Conservation (phyloP, 78 protist genomes). For the Paulinella micropora region DNA sequence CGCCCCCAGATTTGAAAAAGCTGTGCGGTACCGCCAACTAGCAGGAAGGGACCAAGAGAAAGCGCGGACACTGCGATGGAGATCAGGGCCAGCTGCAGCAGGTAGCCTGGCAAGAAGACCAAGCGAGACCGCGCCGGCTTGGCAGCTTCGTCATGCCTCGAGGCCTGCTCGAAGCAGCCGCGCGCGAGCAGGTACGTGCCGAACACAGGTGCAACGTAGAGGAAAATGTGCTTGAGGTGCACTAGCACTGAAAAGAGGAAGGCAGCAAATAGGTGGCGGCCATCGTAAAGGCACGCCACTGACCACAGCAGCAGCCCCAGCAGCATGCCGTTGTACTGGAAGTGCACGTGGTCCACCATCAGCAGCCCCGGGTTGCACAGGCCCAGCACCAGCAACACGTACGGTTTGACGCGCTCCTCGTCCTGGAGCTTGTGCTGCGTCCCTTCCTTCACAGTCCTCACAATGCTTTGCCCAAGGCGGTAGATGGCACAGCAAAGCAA, state of each 20-base stretch:
- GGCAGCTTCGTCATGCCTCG: not conserved
- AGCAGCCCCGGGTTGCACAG: slow-evolving; percentile 48
- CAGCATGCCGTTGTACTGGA: slow-evolving; percentile 79
- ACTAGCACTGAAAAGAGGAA: slow-evolving; percentile 47
- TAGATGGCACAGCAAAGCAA: no score
- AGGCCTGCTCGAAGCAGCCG: no score
- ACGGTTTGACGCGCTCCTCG: not conserved
- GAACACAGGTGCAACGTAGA: no score
- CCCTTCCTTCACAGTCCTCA: no score
- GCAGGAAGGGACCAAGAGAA: slow-evolving; percentile 25
- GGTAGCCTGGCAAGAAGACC: not conserved
- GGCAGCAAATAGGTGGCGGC: not conserved
- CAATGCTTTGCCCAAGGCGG: no score
- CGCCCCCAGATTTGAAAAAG: slow-evolving; percentile 53
- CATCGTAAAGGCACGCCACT: no score
- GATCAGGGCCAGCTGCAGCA: slow-evolving; percentile 31
- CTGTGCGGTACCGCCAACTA: slow-evolving; percentile 18
- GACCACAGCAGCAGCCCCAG: no score
- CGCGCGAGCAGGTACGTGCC: no score
- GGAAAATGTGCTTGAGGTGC: slow-evolving; percentile 68
- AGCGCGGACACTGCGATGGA: slow-evolving; percentile 33
- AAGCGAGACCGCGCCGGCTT: not conserved
- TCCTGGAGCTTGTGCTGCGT: no score
- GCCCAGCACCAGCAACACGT: not conserved
- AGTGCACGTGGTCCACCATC: slow-evolving; percentile 66